A percentile compares a stretch with the other conserved stretches of the same genome.
Conservation (phyloP, 2,329 filamentous ascomycete genomes). For the Macroventuria anomochaeta region DNA sequence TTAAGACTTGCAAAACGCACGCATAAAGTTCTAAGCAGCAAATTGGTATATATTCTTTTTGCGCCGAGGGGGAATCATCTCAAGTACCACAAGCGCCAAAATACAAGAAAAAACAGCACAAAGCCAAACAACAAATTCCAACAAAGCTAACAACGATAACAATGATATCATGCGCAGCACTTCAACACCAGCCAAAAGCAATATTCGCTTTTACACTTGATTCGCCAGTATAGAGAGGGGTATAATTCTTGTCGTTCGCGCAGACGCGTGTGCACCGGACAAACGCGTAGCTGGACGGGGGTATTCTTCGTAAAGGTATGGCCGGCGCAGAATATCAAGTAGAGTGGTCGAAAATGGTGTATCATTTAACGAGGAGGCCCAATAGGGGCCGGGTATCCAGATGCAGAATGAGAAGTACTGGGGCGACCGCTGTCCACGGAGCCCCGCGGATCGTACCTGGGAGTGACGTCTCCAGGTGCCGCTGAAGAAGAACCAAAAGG, state of each 20-base stretch:
- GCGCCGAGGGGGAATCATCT: slow-evolving; percentile 50
- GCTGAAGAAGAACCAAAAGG: slow-evolving; percentile 62
- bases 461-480: slow-evolving; percentile 77
- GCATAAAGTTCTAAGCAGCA: slow-evolving; percentile 37
- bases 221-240: slow-evolving; percentile 45
- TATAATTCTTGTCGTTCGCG: slow-evolving; percentile 51
- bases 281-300: slow-evolving; percentile 34
- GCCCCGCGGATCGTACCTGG: slow-evolving; percentile 80
- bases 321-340: slow-evolving; percentile 43
- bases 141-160: slow-evolving; percentile 18
- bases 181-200: slow-evolving; percentile 35
- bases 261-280: slow-evolving; percentile 31
- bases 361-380: slow-evolving; percentile 82
- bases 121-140: slow-evolving; percentile 29
- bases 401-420: slow-evolving; percentile 95
- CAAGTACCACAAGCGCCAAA: slow-evolving; percentile 33
- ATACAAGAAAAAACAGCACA: slow-evolving; percentile 22
- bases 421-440: slow-evolving; percentile 91
- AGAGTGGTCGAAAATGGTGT: slow-evolving; percentile 42
- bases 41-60: slow-evolving; percentile 53
- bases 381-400: slow-evolving; percentile 93
- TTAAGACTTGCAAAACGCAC: neutral
- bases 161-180: slow-evolving; percentile 28
- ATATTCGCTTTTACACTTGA: slow-evolving; percentile 40
- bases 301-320: slow-evolving; percentile 46